Conservation (phyloP, 495 filamentous ascomycete species). For the Sphaerosporella brunnea region DNA sequence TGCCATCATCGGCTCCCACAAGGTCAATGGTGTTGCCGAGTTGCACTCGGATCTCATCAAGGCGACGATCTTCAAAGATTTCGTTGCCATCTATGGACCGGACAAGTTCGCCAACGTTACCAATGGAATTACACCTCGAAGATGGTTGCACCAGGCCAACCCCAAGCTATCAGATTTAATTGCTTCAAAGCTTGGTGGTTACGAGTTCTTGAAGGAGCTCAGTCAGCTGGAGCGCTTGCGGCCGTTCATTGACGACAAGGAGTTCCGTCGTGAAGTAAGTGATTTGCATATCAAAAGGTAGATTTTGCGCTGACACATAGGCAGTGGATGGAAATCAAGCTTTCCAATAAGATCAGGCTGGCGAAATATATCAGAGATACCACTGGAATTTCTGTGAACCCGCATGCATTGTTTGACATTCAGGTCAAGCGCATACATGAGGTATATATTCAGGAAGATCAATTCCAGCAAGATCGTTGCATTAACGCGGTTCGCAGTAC, state of each 20-base stretch:
- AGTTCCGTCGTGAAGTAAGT: constrained; percentile 74
- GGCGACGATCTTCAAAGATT: constrained; percentile 98
- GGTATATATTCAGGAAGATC: constrained; percentile 7
- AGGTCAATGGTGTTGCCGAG: constrained; percentile 96
- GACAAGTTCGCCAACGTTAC: constrained; percentile 99
- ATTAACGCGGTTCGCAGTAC: constrained; percentile 34
- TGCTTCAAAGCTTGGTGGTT: constrained; percentile 64
- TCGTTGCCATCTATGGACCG: constrained; percentile 77
- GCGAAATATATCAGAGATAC: constrained; percentile 76
- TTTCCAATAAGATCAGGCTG: constrained; percentile 57
- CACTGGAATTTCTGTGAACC: constrained; percentile 65
- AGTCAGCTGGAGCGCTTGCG: constrained; percentile 73
- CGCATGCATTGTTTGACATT: constrained; percentile 77
- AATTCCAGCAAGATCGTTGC: not conserved
- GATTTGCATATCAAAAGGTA: constrained; percentile 31
- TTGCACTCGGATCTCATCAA: constrained; percentile 92
- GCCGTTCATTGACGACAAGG: constrained; percentile 58
- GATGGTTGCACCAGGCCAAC: constrained; percentile 97
- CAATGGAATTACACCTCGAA: constrained; percentile 85
- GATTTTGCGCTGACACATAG: constrained; percentile 9
- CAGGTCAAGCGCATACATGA: constrained; percentile 99
- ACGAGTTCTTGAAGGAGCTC: constrained; percentile 74
- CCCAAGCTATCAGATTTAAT: constrained; percentile 83
- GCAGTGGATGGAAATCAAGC: constrained; percentile 27
- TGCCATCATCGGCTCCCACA: constrained; percentile 92